Conservation (phyloP, 306 rosid genomes). For the Sindora glabra region DNA sequence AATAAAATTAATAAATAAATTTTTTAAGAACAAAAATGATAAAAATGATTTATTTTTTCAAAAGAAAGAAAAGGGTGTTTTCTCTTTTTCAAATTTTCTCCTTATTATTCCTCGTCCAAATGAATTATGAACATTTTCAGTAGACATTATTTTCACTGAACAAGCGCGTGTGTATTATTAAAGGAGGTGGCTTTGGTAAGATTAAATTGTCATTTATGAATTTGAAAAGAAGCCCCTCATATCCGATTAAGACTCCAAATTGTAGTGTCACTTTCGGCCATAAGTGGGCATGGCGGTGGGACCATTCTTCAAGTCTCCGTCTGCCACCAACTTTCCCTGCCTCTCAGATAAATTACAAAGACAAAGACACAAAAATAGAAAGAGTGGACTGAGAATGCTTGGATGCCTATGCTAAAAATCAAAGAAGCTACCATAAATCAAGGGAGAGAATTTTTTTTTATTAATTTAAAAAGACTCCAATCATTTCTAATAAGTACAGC, state of each 20-base stretch:
- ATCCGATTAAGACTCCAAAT: conserved; percentile 22
- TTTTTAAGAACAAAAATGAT: no score
- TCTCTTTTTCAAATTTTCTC: no score
- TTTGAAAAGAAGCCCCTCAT: background rate
- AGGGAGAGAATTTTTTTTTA: background rate
- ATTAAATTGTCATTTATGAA: conserved; percentile 15
- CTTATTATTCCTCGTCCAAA: no score
- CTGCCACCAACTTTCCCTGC: conserved; percentile 17
- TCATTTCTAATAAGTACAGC: no score
- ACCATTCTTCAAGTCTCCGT: conserved; percentile 33
- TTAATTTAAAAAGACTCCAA: no score
- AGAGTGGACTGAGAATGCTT: background rate
- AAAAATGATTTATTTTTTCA: no score
- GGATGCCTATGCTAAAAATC: background rate
- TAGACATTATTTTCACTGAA: no score
- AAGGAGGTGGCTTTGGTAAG: background rate
- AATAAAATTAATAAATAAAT: no score
- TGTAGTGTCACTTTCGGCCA: conserved; percentile 60
- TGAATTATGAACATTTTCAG: no score
- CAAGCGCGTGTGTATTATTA: background rate
- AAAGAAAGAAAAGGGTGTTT: no score
- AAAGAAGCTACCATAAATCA: background rate
- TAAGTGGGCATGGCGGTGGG: conserved; percentile 62
- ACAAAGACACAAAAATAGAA: background rate
- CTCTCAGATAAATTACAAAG: background rate